Conservation (phyloP, 371 early-diverging fungal species). For the Mucor sp. region DNA sequence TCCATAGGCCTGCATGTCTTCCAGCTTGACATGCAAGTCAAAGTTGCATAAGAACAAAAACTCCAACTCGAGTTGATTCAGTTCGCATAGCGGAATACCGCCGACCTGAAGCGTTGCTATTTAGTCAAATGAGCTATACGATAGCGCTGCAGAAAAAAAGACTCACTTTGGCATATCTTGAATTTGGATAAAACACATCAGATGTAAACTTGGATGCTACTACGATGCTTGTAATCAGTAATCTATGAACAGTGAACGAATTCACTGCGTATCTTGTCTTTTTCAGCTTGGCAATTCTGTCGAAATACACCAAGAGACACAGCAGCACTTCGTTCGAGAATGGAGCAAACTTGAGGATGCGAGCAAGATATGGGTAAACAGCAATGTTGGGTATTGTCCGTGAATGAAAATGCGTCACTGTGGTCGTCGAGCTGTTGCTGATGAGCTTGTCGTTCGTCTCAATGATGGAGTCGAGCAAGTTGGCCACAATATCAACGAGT, state of each 20-base stretch:
- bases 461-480: slow-evolving; percentile 56
- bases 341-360: slow-evolving; percentile 79
- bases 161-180: slow-evolving; percentile 70
- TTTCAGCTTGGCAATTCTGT: slow-evolving; percentile 67
- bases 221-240: slow-evolving; percentile 77
- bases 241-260: slow-evolving; percentile 81
- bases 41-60: slow-evolving; percentile 85
- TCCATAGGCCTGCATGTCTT: slow-evolving; percentile 74
- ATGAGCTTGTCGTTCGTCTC: slow-evolving; percentile 68
- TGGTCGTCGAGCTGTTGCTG: slow-evolving; percentile 47
- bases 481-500: slow-evolving; percentile 49
- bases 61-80: slow-evolving; percentile 89
- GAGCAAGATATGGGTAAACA: slow-evolving; percentile 63
- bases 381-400: slow-evolving; percentile 77
- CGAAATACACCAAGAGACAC: slow-evolving; percentile 82
- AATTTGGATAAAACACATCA: slow-evolving; percentile 80
- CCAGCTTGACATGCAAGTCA: slow-evolving; percentile 70
- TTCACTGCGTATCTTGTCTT: slow-evolving; percentile 57
- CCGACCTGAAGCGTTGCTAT: slow-evolving; percentile 62
- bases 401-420: slow-evolving; percentile 80
- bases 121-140: neutral
- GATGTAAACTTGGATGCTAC: slow-evolving; percentile 85
- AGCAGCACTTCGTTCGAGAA: slow-evolving; percentile 78
- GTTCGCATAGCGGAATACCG: slow-evolving; percentile 78
- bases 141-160: neutral